Percentiles rank a stretch among this genome's conserved stretches.
Evolutionary conservation across 805 yeast species (phyloP).

Genomic region (Alloascoidea hylecoeti): DNA sequence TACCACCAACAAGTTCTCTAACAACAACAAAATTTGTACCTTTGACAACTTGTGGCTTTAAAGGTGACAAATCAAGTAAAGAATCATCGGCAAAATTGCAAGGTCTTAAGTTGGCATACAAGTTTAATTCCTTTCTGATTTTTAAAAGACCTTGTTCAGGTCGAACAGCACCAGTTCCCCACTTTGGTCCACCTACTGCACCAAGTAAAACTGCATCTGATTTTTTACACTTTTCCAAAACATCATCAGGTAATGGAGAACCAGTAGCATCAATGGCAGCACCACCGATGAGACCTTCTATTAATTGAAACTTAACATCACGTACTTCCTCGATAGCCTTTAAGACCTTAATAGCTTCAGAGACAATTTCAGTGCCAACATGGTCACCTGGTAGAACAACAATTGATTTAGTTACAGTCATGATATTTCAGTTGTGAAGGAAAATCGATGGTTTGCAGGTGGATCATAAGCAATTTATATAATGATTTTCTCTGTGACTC

Average conservation of each 20-base stretch:
- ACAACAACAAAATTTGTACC: constrained; percentile 92
- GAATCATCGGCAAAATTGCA: constrained; percentile 85
- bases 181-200: constrained; percentile 98
- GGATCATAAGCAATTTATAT: too few species aligned
- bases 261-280: constrained; percentile 98
- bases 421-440: too few species aligned
- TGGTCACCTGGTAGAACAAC: constrained; percentile 95
- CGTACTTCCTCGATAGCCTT: constrained; percentile 55
- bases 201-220: constrained; percentile 95
- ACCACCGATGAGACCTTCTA: constrained; percentile 88
- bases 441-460: too few species aligned
- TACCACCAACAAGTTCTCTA: constrained; percentile 96
- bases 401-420: constrained; percentile 63
- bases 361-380: constrained; percentile 82
- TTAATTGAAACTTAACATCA: constrained; percentile 53
- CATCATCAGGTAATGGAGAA: constrained; percentile 73
- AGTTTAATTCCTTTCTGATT: constrained; percentile 86
- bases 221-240: constrained; percentile 68
- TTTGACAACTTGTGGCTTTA: constrained; percentile 68
- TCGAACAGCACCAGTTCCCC: constrained; percentile 95
- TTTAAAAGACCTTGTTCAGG: constrained; percentile 95
- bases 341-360: constrained; percentile 86
- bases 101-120: constrained; percentile 95
- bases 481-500: too few species aligned
- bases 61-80: constrained; percentile 75